These are phyloP conservation scores for Colletotrichum lini DNA, from an alignment of 2,329 filamentous ascomycete species.

Conservation along the genomic window DNA sequence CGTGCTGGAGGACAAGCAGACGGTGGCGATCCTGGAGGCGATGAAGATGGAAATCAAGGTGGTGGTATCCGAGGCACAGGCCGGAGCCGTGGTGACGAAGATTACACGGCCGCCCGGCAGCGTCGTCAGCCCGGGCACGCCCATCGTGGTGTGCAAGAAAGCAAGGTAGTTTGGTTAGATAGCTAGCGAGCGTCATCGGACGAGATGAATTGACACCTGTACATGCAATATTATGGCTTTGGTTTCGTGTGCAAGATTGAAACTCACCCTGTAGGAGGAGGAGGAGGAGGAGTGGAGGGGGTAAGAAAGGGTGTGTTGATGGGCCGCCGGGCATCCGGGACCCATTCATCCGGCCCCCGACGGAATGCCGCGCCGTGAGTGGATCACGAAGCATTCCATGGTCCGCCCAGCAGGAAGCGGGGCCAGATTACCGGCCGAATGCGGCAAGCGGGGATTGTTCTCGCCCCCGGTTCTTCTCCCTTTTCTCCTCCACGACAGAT, in stretches of 20 bases:
- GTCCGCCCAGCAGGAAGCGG: background rate
- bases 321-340: background rate
- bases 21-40: slow-evolving; percentile 65
- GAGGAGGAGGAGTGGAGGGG: no score
- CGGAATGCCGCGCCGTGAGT: background rate
- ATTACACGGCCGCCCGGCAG: slow-evolving; percentile 3
- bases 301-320: background rate
- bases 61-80: slow-evolving; percentile 27
- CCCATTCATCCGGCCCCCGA: slow-evolving; percentile 1
- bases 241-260: background rate
- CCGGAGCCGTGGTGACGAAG: slow-evolving; percentile 1
- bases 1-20: slow-evolving; percentile 56
- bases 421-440: no score
- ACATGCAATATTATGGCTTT: background rate
- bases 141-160: slow-evolving; percentile 2
- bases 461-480: no score
- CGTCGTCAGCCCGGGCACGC: slow-evolving; percentile 8
- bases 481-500: no score
- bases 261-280: no score
- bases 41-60: slow-evolving; percentile 72
- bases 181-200: no score
- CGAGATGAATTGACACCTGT: background rate
- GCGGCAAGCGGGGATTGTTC: background rate
- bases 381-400: background rate
- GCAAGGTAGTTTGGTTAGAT: background rate